Base-by-base conservation (phyloP, 2,329 filamentous ascomycete genomes). In the Ceratocystis cubensis region DNA sequence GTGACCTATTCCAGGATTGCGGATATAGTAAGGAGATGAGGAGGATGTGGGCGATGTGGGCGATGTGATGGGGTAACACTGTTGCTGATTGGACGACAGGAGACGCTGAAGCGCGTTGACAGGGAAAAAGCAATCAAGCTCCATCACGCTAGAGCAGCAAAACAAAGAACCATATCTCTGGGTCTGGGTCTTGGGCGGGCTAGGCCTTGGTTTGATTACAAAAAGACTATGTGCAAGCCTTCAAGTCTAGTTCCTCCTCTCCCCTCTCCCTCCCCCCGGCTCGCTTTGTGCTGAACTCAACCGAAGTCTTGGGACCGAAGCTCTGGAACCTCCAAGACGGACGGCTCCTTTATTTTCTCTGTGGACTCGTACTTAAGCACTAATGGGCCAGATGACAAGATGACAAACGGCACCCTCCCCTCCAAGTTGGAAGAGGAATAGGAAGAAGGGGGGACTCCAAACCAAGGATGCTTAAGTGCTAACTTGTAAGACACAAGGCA, bases 141-240 rank as follows among this genome's bases (percentile, higher is more conserved):
- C 28, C 17, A 59, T 17, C 15, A 33, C 28, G 17, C 53, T 33
- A 59, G n/a, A 20, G 53, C 28, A 37, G 7, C n/a, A 6, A 17
- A 59, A 59, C 53, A 59, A 59, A 33, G 53, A 59, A 59, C 53
- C 53, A 37, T 5, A 59, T n/a, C 25, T 30, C 13, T 30, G 53
- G 53, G 46, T 50, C 46, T n/a, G 15, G 37, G n/a, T 15, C 25
- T 53, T 33, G 28, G 10, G 10, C 37, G 28, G 37, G 3, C 37
- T 41, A 37, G 37, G 10, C 37, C 10, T 41, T 41, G 37, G 37
- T n/a, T 37, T 8, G 53, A n/a, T 33, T 37, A n/a, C 17, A 30
- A 57, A 33, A 13, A 10, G 53, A 37, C 10, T 37, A 41, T 13
- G 37, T 13, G 37, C 37, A 41, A 13, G 37, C 8, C 53, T 7